Evolutionary conservation across 371 early-diverging fungal species (phyloP), one percentile per base, ranked within the genome.

Genomic region (Blastocladiella emersonii): DNA sequence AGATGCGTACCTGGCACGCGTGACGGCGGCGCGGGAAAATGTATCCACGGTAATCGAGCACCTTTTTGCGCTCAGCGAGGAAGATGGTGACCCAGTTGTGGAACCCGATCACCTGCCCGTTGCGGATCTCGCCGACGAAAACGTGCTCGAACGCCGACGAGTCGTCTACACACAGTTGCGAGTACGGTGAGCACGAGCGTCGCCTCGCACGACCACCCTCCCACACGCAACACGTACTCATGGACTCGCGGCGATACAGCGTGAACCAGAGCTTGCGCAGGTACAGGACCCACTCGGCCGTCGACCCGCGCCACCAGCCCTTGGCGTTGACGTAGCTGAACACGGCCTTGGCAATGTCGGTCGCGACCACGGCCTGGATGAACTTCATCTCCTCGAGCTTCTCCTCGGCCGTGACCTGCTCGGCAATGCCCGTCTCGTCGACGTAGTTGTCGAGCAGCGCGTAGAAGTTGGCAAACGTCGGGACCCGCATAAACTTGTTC

Each of bases 71-170:
- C 61, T 80, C 81, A 53, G 76, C 74, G 35, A 72, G 48, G 32
- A 67, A 68, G 51, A 78, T 68, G 34, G 60, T 68, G 57, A 80
- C 60, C 81, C 81, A 80, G 67, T 80, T 80, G 61, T 80, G 81
- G 64, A 80, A 75, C 19, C 80, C 80, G 56, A 76, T 62, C 27
- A 77, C 74, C 60, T 75, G 62, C 8, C 62, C 68, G 45, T 67
- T 25, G 30, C 70, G 60, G 34, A 73, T 63, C 57, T 80, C 81
- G 27, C 81, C 80, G 34, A 72, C 61, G 56, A 80, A 80, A 12
- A 75, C 70, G 62, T 80, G 80, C 63, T 80, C 76, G 62, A 80
- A 80, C 0, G 77, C 72, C 23, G 72, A 75, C 4, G 75, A 70
- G 63, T 73, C 73, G 45, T 45, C 56, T 27, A 25, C 19, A 0